Evolutionary conservation across 495 filamentous ascomycete species (phyloP).

Genomic region (Rostrohypoxylon terebratum): DNA sequence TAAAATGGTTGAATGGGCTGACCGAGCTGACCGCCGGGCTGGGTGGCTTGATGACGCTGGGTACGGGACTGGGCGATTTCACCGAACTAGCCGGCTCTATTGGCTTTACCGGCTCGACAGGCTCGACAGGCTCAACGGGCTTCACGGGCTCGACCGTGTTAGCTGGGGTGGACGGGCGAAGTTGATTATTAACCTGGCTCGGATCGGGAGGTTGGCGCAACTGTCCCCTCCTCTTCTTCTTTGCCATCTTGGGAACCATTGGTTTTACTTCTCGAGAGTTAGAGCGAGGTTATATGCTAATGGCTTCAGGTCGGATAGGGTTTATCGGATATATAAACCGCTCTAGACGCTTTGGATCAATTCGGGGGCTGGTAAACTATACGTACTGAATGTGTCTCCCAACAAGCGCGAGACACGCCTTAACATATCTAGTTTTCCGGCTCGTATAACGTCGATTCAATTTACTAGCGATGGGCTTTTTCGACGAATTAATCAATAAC

Average conservation of each 20-base stretch:
- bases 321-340: constrained; percentile 28
- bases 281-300: constrained; percentile 13
- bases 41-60: background rate
- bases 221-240: constrained; percentile 30
- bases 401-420: constrained; percentile 31
- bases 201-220: constrained; percentile 4
- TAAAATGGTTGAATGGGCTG: background rate
- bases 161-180: background rate
- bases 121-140: background rate
- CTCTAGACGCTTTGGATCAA: constrained; percentile 13
- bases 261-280: constrained; percentile 12
- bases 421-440: constrained; percentile 21
- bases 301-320: constrained; percentile 5
- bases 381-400: constrained; percentile 17
- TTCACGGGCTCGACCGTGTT: background rate
- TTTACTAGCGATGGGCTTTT: constrained; percentile 1
- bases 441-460: constrained; percentile 8
- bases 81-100: background rate
- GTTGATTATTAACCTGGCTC: background rate
- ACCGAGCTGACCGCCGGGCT: background rate
- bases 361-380: background rate
- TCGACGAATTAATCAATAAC: constrained; percentile 17
- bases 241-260: constrained; percentile 28
- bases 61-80: background rate
- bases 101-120: background rate